Percentiles rank a stretch among this genome's conserved stretches.
phyloP scores from a whole-genome alignment of 2,329 filamentous ascomycete genomes.

The Phyllosticta paracitricarpa region DNA sequence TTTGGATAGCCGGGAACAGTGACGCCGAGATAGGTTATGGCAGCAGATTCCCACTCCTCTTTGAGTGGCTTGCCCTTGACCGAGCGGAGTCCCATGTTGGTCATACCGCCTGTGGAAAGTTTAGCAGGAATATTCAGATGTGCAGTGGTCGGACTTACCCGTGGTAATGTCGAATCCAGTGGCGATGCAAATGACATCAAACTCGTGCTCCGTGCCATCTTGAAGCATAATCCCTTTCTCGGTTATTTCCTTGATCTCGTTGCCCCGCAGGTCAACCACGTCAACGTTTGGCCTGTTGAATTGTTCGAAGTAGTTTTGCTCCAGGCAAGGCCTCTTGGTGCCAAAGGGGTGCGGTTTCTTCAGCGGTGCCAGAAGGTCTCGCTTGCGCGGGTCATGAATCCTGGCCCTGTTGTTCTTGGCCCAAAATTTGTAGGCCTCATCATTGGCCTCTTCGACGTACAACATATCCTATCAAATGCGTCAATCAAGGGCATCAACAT shows the following conservation, averaged over 20 bases:
- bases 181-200: slow-evolving; percentile 24
- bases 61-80: slow-evolving; percentile 26
- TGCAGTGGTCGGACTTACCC: slow-evolving; percentile 29
- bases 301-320: slow-evolving; percentile 39
- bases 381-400: slow-evolving; percentile 34
- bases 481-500: slow-evolving; percentile 29
- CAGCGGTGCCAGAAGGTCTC: slow-evolving; percentile 35
- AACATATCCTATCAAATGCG: slow-evolving; percentile 31
- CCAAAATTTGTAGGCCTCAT: slow-evolving; percentile 37
- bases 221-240: slow-evolving; percentile 20
- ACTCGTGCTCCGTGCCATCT: slow-evolving; percentile 22
- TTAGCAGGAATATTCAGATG: slow-evolving; percentile 34
- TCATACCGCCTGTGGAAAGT: slow-evolving; percentile 32
- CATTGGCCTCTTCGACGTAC: slow-evolving; percentile 32
- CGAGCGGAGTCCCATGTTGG: slow-evolving; percentile 29
- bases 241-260: slow-evolving; percentile 26
- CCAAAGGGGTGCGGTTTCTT: slow-evolving; percentile 37
- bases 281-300: slow-evolving; percentile 34
- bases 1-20: slow-evolving; percentile 31
- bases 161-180: slow-evolving; percentile 30
- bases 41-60: slow-evolving; percentile 33
- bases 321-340: slow-evolving; percentile 36
- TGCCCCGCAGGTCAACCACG: slow-evolving; percentile 34
- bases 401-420: slow-evolving; percentile 33
- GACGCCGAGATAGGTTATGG: slow-evolving; percentile 34